These are phyloP conservation scores for Penicillium pancosmium DNA, from an alignment of 495 filamentous ascomycete genomes.

Conservation along the genomic window DNA sequence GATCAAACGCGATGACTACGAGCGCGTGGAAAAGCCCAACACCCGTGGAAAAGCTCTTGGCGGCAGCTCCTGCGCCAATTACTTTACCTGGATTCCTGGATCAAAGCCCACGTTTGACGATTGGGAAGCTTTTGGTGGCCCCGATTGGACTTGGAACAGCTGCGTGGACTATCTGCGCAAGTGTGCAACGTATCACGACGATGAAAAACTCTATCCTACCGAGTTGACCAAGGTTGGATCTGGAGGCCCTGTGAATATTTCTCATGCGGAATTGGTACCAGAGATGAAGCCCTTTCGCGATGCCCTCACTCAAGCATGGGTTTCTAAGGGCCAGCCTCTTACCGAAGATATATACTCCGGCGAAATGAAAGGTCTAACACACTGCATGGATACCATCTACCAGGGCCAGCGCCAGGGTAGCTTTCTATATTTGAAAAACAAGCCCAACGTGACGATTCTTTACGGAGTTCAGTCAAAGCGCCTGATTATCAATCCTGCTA, in stretches of 20 bases:
- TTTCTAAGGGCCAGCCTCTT: conserved; percentile 52
- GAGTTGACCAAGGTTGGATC: conserved; percentile 52
- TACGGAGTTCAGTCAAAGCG: conserved; percentile 51
- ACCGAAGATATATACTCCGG: conserved; percentile 60
- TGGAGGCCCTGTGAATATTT: conserved; percentile 55
- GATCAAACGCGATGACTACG: conserved; percentile 63
- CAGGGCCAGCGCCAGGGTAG: conserved; percentile 57
- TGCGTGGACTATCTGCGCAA: conserved; percentile 56
- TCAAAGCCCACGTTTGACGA: conserved; percentile 58
- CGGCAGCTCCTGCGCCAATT: conserved; percentile 55
- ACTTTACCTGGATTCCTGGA: conserved; percentile 61
- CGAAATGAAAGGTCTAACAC: conserved; percentile 56
- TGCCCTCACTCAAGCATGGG: conserved; percentile 58
- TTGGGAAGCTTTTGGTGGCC: conserved; percentile 58
- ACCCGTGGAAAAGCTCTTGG: conserved; percentile 58
- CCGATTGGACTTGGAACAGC: conserved; percentile 60
- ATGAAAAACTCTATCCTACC: conserved; percentile 38
- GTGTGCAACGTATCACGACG: conserved; percentile 59
- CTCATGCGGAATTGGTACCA: conserved; percentile 56
- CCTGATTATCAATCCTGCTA: conserved; percentile 53
- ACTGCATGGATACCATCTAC: conserved; percentile 61
- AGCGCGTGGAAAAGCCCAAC: conserved; percentile 64
- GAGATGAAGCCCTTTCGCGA: conserved; percentile 59
- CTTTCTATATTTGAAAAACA: conserved; percentile 54
- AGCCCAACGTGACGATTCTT: conserved; percentile 59